Percentiles rank a stretch among this genome's conserved stretches.
Evolutionary conservation across 2,329 filamentous ascomycete species (phyloP).

Genomic region (Sporothrix inflata): DNA sequence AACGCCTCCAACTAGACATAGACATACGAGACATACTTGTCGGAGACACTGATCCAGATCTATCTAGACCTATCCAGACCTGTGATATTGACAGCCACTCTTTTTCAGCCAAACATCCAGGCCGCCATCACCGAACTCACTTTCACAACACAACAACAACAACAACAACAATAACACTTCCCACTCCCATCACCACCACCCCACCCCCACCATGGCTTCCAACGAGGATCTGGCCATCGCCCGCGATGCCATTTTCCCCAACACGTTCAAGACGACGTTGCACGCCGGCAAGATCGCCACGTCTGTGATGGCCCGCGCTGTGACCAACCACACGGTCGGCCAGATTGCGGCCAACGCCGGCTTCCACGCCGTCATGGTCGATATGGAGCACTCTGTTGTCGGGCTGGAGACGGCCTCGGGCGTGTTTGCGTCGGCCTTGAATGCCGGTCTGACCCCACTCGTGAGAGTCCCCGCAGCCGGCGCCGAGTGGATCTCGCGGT

Average conservation of each 20-base stretch:
- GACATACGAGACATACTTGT: background rate
- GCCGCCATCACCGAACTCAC: no score
- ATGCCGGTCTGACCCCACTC: constrained; percentile 3
- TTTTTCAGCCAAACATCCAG: no score
- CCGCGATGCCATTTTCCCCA: constrained; percentile 8
- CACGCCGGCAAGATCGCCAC: constrained; percentile 5
- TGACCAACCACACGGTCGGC: constrained; percentile 9
- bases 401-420: constrained; percentile 16
- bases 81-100: background rate
- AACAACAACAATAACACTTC: background rate
- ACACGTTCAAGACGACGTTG: constrained; percentile 12
- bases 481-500: constrained; percentile 15
- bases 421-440: background rate
- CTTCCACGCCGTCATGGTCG: constrained; percentile 19
- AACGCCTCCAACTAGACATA: background rate
- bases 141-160: background rate
- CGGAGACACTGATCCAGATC: background rate
- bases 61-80: background rate
- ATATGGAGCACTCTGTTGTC: constrained; percentile 20
- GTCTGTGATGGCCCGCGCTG: constrained; percentile 16
- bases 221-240: background rate
- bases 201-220: background rate
- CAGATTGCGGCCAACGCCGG: constrained; percentile 20
- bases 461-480: background rate
- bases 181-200: background rate